These are phyloP conservation scores for Phytophthora nicotianae DNA, from an alignment of 352 stramenopile genomes.

Conservation along the genomic window DNA sequence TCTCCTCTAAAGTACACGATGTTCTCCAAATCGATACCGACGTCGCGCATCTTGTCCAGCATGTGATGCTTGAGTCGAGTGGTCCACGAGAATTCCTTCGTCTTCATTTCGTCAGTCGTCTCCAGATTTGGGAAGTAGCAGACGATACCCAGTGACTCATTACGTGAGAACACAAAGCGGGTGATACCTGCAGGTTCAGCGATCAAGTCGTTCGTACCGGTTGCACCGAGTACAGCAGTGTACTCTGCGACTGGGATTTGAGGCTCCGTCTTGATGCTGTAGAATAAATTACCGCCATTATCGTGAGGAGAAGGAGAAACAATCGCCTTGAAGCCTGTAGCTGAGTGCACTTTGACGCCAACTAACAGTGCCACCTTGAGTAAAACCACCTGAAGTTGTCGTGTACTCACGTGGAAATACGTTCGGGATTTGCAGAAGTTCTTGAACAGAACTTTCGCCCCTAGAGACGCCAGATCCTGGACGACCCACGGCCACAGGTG, in stretches of 20 bases:
- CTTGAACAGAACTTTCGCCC: conserved; percentile 73
- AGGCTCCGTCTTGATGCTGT: conserved; percentile 61
- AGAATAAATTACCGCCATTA: conserved; percentile 50
- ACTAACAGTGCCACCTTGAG: conserved; percentile 77
- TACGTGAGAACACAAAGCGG: conserved; percentile 72
- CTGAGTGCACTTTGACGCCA: conserved; percentile 58
- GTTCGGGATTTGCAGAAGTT: conserved; percentile 72
- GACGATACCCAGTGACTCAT: conserved; percentile 76
- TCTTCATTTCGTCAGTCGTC: conserved; percentile 63
- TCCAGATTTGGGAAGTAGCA: conserved; percentile 76
- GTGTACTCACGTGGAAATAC: conserved; percentile 83
- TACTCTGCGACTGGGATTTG: conserved; percentile 71
- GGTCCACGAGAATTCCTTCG: conserved; percentile 79
- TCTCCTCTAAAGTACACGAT: conserved; percentile 85
- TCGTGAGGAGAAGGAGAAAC: conserved; percentile 30
- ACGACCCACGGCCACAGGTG: conserved; percentile 83
- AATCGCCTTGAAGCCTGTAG: conserved; percentile 57
- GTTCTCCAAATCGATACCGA: conserved; percentile 74
- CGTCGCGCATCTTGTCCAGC: conserved; percentile 62
- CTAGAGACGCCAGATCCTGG: conserved; percentile 73
- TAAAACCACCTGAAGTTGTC: conserved; percentile 77
- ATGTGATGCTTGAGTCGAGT: conserved; percentile 76
- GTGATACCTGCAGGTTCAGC: conserved; percentile 57
- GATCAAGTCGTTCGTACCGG: conserved; percentile 64
- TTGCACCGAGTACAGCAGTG: conserved; percentile 61